phyloP scores from a whole-genome alignment of 2,329 filamentous ascomycete species.

The Fusarium succisae region DNA sequence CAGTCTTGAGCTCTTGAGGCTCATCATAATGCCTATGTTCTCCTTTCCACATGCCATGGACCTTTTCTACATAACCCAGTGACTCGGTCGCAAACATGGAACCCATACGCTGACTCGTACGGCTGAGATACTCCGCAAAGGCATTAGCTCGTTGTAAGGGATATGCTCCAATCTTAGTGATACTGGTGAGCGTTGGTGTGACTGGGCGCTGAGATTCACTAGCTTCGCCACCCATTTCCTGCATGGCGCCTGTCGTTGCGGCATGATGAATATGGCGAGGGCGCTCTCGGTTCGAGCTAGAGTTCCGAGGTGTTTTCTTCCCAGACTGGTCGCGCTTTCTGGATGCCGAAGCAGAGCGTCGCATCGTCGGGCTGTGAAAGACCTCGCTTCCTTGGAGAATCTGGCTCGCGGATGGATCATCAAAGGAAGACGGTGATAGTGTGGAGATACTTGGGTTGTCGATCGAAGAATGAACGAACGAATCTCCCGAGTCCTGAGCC shows the following conservation, averaged over 20 bases:
- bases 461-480: slow-evolving; percentile 75
- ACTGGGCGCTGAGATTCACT: slow-evolving; percentile 32
- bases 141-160: slow-evolving; percentile 85
- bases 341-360: slow-evolving; percentile 56
- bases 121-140: slow-evolving; percentile 84
- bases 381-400: slow-evolving; percentile 89
- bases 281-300: slow-evolving; percentile 11
- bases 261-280: slow-evolving; percentile 43
- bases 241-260: slow-evolving; percentile 52
- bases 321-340: slow-evolving; percentile 32
- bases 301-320: slow-evolving; percentile 27
- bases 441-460: slow-evolving; percentile 80
- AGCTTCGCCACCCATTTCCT: slow-evolving; percentile 16
- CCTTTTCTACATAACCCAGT: slow-evolving; percentile 96
- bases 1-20: slow-evolving; percentile 59
- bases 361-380: slow-evolving; percentile 81
- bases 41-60: slow-evolving; percentile 96
- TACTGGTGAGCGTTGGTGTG: slow-evolving; percentile 60
- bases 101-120: slow-evolving; percentile 82
- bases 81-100: slow-evolving; percentile 86
- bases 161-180: slow-evolving; percentile 73
- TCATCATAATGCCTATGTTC: slow-evolving; percentile 88
- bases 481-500: slow-evolving; percentile 65
- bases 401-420: slow-evolving; percentile 89
- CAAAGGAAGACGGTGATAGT: slow-evolving; percentile 72